Conservation (phyloP, 805 yeast species). For the Nakazawaea molendinolei region DNA sequence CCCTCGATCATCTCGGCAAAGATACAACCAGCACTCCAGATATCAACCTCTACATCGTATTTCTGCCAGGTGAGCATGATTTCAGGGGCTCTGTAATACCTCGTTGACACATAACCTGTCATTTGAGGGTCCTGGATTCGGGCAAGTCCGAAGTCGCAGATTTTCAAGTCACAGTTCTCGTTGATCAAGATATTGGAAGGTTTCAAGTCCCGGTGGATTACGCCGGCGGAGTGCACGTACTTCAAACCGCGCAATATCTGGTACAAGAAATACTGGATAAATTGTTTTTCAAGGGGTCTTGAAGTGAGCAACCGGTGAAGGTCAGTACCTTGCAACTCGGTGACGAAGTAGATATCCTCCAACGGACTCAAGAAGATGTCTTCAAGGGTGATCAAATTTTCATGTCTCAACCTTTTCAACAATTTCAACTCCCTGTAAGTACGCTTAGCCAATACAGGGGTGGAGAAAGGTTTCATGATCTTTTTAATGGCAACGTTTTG, state of each 20-base stretch:
- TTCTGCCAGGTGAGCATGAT: constrained; percentile 99
- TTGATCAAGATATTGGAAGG: constrained; percentile 91
- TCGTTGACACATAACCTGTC: constrained; percentile 96
- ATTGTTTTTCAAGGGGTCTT: constrained; percentile 91
- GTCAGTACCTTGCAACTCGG: constrained; percentile 96
- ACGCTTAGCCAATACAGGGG: constrained; percentile 91
- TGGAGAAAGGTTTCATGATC: constrained; percentile 94
- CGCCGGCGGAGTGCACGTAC: constrained; percentile 93
- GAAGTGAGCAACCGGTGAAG: constrained; percentile 85
- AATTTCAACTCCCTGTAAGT: constrained; percentile 94
- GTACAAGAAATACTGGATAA: constrained; percentile 92
- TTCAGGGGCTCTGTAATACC: constrained; percentile 97
- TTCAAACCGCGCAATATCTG: constrained; percentile 93
- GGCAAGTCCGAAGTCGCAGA: constrained; percentile 95
- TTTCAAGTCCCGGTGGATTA: constrained; percentile 87
- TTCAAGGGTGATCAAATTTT: constrained; percentile 85
- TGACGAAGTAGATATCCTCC: constrained; percentile 93
- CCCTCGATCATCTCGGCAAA: constrained; percentile 98
- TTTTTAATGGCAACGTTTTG: constrained; percentile 96
- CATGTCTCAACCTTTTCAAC: constrained; percentile 89
- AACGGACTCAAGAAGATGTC: constrained; percentile 92
- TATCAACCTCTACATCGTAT: constrained; percentile 93
- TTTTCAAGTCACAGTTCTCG: constrained; percentile 93
- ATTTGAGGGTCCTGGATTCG: constrained; percentile 97
- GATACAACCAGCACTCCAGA: constrained; percentile 97